Evolutionary conservation across 306 rosid genomes (phyloP).

Genomic region (Rosa chinensis): DNA sequence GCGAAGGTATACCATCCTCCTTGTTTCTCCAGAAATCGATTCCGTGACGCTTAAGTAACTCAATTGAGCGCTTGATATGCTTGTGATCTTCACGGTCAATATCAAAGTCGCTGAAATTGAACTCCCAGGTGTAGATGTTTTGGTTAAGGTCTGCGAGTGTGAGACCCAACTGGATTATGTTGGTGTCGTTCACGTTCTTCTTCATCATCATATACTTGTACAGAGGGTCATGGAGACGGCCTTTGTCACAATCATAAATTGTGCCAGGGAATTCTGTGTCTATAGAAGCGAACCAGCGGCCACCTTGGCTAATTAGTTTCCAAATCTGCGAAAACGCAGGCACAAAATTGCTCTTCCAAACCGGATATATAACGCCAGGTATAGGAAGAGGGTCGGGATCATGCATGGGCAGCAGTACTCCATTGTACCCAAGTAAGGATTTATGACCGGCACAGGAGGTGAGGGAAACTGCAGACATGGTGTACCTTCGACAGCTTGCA

Average conservation of each 20-base stretch:
- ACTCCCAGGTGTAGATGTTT: constrained; percentile 9
- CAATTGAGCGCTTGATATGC: too few relatives aligned
- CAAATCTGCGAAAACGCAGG: not conserved
- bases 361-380: not conserved
- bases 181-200: constrained; percentile 6
- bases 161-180: constrained; percentile 12
- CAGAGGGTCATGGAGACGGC: not conserved
- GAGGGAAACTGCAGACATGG: not conserved
- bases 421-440: not conserved
- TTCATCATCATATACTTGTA: constrained; percentile 1
- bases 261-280: too few relatives aligned
- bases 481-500: not conserved
- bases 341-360: not conserved
- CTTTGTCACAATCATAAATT: not conserved
- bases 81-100: too few relatives aligned
- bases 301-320: not conserved
- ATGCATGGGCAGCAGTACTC: not conserved
- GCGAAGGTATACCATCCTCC: not conserved
- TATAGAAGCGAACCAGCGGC: not conserved
- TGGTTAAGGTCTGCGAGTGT: not conserved
- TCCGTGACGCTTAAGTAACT: constrained; percentile 1
- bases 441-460: not conserved
- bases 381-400: not conserved
- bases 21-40: not conserved
- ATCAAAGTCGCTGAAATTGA: constrained; percentile 19